A percentile compares a stretch with the other conserved stretches of the same genome.
Conservation (phyloP, 768 basidiomycete species). For the Hygrophorus russula region DNA sequence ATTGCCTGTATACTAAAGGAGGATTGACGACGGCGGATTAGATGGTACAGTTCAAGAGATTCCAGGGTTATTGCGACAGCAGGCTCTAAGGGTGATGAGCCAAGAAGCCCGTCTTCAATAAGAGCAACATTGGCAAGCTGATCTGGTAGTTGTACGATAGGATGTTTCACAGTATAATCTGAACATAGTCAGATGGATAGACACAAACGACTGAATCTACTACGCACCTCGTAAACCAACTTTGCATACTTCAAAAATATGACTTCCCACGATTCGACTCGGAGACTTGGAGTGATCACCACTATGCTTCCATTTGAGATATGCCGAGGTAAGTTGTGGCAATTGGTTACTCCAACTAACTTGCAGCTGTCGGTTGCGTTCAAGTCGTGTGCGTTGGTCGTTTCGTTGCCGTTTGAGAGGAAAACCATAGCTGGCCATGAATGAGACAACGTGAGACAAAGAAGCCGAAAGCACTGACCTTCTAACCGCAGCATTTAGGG, state of each 20-base stretch:
- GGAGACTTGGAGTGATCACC: background rate
- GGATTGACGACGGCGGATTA: background rate
- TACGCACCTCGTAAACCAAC: too few relatives aligned
- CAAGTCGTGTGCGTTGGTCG: background rate
- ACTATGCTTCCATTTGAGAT: background rate
- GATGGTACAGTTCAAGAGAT: conserved; percentile 1
- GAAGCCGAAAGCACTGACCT: background rate
- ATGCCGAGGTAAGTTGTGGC: background rate
- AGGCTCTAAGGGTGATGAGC: background rate
- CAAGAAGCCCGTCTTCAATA: background rate
- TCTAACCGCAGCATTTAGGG: background rate
- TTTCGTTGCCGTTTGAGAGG: background rate
- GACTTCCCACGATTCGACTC: background rate
- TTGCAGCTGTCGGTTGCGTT: background rate
- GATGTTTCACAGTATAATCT: too few relatives aligned
- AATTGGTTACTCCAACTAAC: background rate
- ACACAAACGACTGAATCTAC: too few relatives aligned
- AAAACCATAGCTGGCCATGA: background rate
- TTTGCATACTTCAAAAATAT: background rate
- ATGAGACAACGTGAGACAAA: background rate
- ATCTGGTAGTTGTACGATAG: too few relatives aligned
- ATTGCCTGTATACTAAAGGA: conserved; percentile 1
- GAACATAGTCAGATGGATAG: too few relatives aligned
- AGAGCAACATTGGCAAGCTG: background rate
- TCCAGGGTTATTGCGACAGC: background rate